Base-by-base conservation (phyloP, 345 rosid genomes). In the Lepidium aucheri region DNA sequence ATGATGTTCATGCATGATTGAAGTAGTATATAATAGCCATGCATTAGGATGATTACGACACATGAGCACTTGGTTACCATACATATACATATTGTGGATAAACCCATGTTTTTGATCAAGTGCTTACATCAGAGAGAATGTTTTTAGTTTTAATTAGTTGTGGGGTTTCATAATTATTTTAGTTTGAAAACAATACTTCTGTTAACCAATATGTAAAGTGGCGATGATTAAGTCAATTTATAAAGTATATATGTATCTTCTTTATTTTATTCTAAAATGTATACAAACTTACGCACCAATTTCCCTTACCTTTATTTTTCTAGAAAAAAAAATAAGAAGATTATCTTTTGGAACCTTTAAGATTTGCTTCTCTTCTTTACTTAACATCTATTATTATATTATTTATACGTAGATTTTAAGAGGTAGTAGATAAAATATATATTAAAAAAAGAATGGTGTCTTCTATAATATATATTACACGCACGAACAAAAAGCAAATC, bases 111-210 rank as follows among this genome's bases (percentile, higher is more conserved):
- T 69, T 61, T 63, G 28, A 70, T 73, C 73, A 73, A 65, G 52
- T 58, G 87, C 86, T 85, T 80, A 80, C 84, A 80, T 84, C 77
- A 83, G 62, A 60, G 67, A 77, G 74, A 76, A 53, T 41, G 18
- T 8, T 17, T 51, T 28, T 34, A 69, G 84, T 73, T 70, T 60
- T 28, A 26, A 28, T 43, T 44, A 53, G 12, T 74, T 67, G 80
- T 84, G 86, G 84, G 87, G 79, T 74, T 59, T 73, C 67, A 71
- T 45, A 73, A 79, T 87, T 83, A 81, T 79, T 81, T 79, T 66
- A 77, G 53, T 74, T 58, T 61, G 69, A 68, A 73, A 77, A 76
- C 56, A 60, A n/a, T 53, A 52, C 59, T 74, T 74, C 67, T 61
- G 47, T 60, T 35, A 53, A 76, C 80, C 63, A 72, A 43, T 49